Conservation (phyloP, 176 grass and related monocot genomes). For the Otatea glauca region DNA sequence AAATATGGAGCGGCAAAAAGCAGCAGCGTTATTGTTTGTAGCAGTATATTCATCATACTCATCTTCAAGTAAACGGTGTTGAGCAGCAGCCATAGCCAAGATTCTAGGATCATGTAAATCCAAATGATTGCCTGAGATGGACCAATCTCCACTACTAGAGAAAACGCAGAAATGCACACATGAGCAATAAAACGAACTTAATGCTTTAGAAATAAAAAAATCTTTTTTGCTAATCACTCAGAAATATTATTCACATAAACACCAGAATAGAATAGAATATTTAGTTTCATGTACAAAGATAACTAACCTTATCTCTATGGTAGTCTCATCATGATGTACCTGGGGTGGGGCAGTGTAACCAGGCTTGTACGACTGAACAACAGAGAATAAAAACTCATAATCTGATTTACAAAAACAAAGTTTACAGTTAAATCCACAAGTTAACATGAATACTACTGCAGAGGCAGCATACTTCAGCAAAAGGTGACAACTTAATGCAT, state of each 20-base stretch:
- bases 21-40: conserved; percentile 77
- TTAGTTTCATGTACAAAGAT: conserved; percentile 27
- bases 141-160: conserved; percentile 76
- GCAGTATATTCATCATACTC: conserved; percentile 85
- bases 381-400: conserved; percentile 48
- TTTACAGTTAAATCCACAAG: conserved; percentile 37
- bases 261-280: conserved; percentile 13
- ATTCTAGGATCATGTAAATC: conserved; percentile 80
- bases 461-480: background rate
- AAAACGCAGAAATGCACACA: background rate
- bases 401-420: conserved; percentile 39
- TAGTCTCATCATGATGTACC: conserved; percentile 71
- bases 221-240: background rate
- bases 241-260: conserved; percentile 27
- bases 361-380: conserved; percentile 79
- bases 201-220: background rate
- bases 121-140: conserved; percentile 67
- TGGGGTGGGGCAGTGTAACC: conserved; percentile 74
- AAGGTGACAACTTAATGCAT: background rate
- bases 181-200: conserved; percentile 31
- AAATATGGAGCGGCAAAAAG: conserved; percentile 88
- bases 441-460: background rate
- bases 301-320: conserved; percentile 82
- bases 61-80: conserved; percentile 69
- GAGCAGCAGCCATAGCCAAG: conserved; percentile 77